These are phyloP conservation scores for Drechslerella coelobrocha DNA, from an alignment of 2,329 filamentous ascomycete genomes.

Conservation along the genomic window DNA sequence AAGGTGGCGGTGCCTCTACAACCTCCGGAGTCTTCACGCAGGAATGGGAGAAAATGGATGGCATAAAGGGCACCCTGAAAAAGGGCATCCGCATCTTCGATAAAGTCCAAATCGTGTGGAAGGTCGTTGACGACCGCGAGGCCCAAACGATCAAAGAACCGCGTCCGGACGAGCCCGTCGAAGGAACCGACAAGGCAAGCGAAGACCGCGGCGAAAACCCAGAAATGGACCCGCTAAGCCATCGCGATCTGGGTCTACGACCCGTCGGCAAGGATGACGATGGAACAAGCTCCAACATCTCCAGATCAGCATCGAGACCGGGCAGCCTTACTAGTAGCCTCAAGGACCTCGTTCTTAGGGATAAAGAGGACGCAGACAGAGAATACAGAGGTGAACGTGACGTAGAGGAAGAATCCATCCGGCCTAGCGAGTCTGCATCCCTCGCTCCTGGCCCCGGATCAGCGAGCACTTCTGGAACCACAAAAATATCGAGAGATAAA, in stretches of 20 bases:
- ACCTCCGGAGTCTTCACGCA: constrained; percentile 74
- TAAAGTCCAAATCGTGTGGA: constrained; percentile 82
- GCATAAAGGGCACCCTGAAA: constrained; percentile 84
- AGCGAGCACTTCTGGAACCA: constrained; percentile 22
- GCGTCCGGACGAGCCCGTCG: constrained; percentile 22
- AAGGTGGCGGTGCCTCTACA: constrained; percentile 73
- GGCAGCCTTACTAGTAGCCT: constrained; percentile 34
- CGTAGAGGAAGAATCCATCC: constrained; percentile 21
- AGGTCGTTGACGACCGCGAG: constrained; percentile 45
- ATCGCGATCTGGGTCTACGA: constrained; percentile 24
- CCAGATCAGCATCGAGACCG: constrained; percentile 9
- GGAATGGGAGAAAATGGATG: constrained; percentile 83
- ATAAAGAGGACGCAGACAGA: constrained; percentile 38
- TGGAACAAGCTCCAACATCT: neutral
- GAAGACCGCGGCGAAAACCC: constrained; percentile 23
- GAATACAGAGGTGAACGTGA: constrained; percentile 22
- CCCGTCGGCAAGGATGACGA: constrained; percentile 24
- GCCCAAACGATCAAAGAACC: constrained; percentile 41
- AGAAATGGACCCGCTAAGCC: constrained; percentile 37
- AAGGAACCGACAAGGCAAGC: constrained; percentile 34
- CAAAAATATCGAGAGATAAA: constrained; percentile 8
- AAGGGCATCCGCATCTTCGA: constrained; percentile 86
- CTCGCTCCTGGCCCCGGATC: constrained; percentile 1
- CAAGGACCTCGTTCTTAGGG: constrained; percentile 34
- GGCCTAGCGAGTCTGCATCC: constrained; percentile 36